phyloP scores from a whole-genome alignment of 2,329 filamentous ascomycete species.

The Penicillium sp. region DNA sequence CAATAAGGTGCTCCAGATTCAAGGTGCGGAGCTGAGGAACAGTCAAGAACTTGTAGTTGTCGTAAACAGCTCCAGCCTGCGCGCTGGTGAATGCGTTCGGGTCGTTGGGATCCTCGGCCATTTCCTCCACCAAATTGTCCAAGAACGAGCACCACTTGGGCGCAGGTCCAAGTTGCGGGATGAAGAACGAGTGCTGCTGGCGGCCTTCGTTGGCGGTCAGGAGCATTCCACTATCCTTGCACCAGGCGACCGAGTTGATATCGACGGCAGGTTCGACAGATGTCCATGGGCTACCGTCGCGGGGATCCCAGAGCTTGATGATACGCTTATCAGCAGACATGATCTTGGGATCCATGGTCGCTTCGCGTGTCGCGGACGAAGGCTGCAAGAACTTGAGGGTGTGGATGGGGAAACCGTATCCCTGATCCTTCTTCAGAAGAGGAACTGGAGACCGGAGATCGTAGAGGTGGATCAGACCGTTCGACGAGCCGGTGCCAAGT shows the following conservation, averaged over 20 bases:
- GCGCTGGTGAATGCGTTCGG: conserved; percentile 52
- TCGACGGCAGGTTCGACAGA: conserved; percentile 93
- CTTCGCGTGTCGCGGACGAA: conserved; percentile 70
- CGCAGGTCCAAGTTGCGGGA: conserved; percentile 87
- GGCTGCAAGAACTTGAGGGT: conserved; percentile 67
- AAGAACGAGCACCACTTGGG: conserved; percentile 96
- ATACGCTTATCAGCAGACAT: conserved; percentile 91
- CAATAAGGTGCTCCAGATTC: conserved; percentile 83
- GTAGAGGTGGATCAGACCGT: conserved; percentile 84
- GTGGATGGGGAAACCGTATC: conserved; percentile 89
- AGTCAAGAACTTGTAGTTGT: conserved; percentile 99
- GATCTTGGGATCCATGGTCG: conserved; percentile 68
- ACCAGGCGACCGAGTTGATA: conserved; percentile 91
- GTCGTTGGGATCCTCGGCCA: conserved; percentile 77
- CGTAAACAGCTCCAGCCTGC: conserved; percentile 74
- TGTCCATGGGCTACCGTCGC: conserved; percentile 84
- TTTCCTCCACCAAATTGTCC: conserved; percentile 97
- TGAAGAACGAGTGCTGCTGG: conserved; percentile 92
- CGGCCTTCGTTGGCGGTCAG: conserved; percentile 95
- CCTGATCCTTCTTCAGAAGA: conserved; percentile 88
- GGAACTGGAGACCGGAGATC: conserved; percentile 86
- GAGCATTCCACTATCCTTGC: conserved; percentile 88
- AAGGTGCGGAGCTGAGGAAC: conserved; percentile 79
- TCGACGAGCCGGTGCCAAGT: conserved; percentile 81
- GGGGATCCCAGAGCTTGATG: conserved; percentile 93